A percentile compares a stretch with the other conserved stretches of the same genome.
Evolutionary conservation across 257 asterid genomes (phyloP).

Genomic region (Euphrasia confusa): DNA sequence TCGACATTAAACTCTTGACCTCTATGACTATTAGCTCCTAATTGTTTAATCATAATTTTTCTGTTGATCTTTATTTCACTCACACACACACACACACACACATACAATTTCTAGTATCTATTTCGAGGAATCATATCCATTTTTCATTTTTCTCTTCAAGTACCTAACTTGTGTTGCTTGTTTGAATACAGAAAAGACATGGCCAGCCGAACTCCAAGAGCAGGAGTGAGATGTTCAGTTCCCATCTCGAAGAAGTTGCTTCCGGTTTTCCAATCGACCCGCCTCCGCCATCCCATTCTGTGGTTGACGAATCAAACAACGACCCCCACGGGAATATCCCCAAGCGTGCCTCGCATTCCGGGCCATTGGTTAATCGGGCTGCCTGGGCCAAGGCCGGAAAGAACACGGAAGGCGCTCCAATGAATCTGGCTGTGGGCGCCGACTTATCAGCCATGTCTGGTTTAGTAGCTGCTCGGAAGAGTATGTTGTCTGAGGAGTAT

Average conservation of each 20-base stretch:
- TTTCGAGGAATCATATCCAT: not conserved
- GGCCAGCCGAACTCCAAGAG: conserved; percentile 76
- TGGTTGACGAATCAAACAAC: conserved; percentile 46
- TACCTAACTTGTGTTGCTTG: conserved; percentile 14
- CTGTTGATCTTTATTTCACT: not conserved
- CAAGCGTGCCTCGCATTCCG: conserved; percentile 88
- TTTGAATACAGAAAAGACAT: conserved; percentile 61
- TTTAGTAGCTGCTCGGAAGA: conserved; percentile 78
- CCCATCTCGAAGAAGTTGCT: conserved; percentile 86
- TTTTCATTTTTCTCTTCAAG: not conserved
- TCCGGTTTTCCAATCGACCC: conserved; percentile 97
- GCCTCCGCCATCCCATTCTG: conserved; percentile 67
- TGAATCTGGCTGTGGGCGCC: conserved; percentile 39
- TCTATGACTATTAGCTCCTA: not conserved
- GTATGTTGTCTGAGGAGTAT: conserved; percentile 65
- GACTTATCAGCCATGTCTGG: conserved; percentile 73
- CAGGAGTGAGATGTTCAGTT: conserved; percentile 93
- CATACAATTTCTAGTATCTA: not conserved
- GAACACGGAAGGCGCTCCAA: conserved; percentile 64
- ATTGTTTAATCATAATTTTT: not conserved
- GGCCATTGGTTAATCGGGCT: conserved; percentile 84
- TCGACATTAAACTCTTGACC: conserved; percentile 1
- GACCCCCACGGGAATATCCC: conserved; percentile 48
- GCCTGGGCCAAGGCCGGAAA: conserved; percentile 78
- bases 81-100: not conserved